phyloP scores from a whole-genome alignment of 2,329 filamentous ascomycete genomes.

The Akanthomyces lecanii region DNA sequence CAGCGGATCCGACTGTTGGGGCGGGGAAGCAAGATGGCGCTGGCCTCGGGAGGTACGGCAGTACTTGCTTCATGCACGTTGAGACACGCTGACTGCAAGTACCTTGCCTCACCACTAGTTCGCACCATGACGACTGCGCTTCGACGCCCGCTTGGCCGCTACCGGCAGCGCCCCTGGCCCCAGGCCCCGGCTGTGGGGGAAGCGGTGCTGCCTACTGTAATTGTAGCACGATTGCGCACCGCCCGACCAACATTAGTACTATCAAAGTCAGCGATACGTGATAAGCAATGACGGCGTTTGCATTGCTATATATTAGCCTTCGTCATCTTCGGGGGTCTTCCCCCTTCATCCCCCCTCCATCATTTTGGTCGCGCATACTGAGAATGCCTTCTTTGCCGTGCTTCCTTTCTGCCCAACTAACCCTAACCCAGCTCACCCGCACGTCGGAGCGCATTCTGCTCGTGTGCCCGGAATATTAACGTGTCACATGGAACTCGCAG shows the following conservation, averaged over 20 bases:
- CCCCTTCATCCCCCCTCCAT: neutral
- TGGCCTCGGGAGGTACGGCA: neutral
- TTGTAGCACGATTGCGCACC: neutral
- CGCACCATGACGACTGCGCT: neutral
- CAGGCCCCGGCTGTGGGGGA: neutral
- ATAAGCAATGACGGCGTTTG: neutral
- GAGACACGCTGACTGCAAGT: neutral
- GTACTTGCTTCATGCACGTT: neutral
- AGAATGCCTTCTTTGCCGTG: neutral
- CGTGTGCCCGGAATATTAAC: slow-evolving; percentile 12
- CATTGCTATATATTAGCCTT: neutral
- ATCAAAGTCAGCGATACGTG: neutral
- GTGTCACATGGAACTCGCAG: slow-evolving; percentile 13
- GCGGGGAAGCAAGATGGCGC: slow-evolving; percentile 3
- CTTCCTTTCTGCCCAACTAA: neutral
- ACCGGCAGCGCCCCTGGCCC: neutral
- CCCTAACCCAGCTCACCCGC: slow-evolving; percentile 7
- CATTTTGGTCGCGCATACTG: neutral
- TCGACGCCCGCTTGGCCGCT: neutral
- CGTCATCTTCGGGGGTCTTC: neutral
- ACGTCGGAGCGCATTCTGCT: neutral
- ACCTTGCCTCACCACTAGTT: neutral
- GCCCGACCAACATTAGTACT: neutral
- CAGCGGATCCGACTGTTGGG: slow-evolving; percentile 9
- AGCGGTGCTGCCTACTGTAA: neutral